A percentile compares a stretch with the other conserved stretches of the same genome.
Evolutionary conservation across 805 yeast species (phyloP).

Genomic region (Yamadazyma insecticola): DNA sequence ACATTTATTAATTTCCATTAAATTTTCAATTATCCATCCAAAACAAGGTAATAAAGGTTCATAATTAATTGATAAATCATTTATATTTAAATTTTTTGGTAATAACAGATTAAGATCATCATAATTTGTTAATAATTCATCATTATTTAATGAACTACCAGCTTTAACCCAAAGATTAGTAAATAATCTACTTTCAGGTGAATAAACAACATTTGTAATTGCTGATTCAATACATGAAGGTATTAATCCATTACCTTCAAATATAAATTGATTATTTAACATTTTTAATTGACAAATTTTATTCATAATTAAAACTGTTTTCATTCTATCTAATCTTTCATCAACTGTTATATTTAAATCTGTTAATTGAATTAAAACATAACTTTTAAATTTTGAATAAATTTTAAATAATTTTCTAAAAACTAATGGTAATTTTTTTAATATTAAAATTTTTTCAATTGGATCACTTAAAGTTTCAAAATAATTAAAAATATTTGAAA

Average conservation of each 20-base stretch:
- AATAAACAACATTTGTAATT: constrained; percentile 62
- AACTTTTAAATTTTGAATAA: constrained; percentile 62
- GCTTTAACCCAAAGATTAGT: constrained; percentile 68
- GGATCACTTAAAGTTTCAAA: constrained; percentile 54
- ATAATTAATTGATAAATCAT: constrained; percentile 27
- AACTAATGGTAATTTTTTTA: constrained; percentile 59
- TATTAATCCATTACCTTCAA: constrained; percentile 37
- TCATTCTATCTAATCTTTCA: constrained; percentile 65
- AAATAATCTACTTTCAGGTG: constrained; percentile 76
- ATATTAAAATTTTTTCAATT: constrained; percentile 30
- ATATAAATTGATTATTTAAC: constrained; percentile 40
- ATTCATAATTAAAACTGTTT: constrained; percentile 58
- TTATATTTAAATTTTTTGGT: constrained; percentile 21
- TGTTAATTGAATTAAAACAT: constrained; percentile 59
- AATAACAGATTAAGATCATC: constrained; percentile 28
- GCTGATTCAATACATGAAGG: constrained; percentile 88
- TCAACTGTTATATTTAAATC: constrained; percentile 55
- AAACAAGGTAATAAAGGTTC: constrained; percentile 73
- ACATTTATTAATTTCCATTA: constrained; percentile 57
- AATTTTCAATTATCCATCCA: constrained; percentile 85
- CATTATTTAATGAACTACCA: constrained; percentile 23
- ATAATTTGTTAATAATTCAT: constrained; percentile 8
- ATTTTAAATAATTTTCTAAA: constrained; percentile 61
- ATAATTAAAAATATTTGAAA: constrained; percentile 71
- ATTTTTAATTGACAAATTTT: constrained; percentile 67